Evolutionary conservation across 345 rosid genomes (phyloP), one percentile per base, ranked within the genome.

Genomic region (Erucastrum elatum): DNA sequence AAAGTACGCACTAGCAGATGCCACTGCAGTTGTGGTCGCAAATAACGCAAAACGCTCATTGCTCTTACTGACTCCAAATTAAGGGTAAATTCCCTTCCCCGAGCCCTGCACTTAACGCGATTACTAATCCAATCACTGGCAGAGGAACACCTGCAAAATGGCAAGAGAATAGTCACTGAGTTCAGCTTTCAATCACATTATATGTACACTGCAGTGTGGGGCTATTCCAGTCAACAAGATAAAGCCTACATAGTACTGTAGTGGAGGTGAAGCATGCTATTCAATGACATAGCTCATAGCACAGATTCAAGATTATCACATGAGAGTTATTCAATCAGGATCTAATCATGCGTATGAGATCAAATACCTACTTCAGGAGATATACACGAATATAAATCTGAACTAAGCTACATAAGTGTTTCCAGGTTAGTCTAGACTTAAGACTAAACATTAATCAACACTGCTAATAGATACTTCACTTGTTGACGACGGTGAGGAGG

Each of bases 61-160:
- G n/a, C n/a, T n/a, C n/a, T n/a, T n/a, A n/a, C n/a, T n/a, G n/a
- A n/a, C 82, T 61, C 84, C 91, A 64, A 88, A 81, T n/a, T n/a
- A n/a, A n/a, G 15, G 94, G 91, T 56, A 86, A 66, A 69, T 71
- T 87, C 77, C 77, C 90, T 63, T 73, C 71, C 4, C 72, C 77
- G 76, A 90, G 87, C 80, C 80, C 87, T 46, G 85, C 16, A 72
- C 96, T 81, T 62, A 91, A 86, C 6, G 84, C 60, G 0, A 88
- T 86, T 34, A 92, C 94, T 11, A 90, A 74, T 34, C 97, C 97
- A 82, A 94, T 79, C 68, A 89, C 81, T 2, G 97, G 89, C 64
- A 92, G 95, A 78, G 98, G 93, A 84, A 91, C 75, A 71, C 95
- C 98, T 94, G 82, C 35, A 7, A 82, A 83, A 44, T 68, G 58